Conservation (phyloP, 768 basidiomycete species). For the Brasilioporus rufonigricans region DNA sequence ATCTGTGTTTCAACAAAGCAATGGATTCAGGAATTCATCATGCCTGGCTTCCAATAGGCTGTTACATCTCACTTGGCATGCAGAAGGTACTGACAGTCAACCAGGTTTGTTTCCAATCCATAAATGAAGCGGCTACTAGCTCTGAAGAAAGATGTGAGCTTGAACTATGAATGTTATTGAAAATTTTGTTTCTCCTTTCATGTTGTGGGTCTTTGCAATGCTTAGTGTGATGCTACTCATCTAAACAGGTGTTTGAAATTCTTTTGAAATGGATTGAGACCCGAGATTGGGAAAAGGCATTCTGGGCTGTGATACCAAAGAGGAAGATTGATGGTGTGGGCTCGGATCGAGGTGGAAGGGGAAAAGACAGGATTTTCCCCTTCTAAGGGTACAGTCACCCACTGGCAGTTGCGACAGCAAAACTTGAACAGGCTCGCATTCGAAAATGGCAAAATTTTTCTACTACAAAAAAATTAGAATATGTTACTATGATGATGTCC, state of each 20-base stretch:
- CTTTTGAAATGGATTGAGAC: constrained; percentile 86
- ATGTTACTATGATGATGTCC: too few relatives aligned
- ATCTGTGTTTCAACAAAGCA: constrained; percentile 88
- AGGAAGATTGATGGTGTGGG: constrained; percentile 68
- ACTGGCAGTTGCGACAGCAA: too few relatives aligned
- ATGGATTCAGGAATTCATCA: constrained; percentile 68
- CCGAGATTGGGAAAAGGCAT: constrained; percentile 80
- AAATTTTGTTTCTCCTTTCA: not conserved
- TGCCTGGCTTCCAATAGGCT: constrained; percentile 93
- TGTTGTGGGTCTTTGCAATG: constrained; percentile 1
- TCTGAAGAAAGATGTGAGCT: too few relatives aligned
- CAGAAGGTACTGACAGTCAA: constrained; percentile 98
- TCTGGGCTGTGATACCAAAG: constrained; percentile 85
- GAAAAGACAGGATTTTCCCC: not conserved
- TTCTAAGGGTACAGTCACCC: too few relatives aligned
- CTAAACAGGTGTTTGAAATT: constrained; percentile 74
- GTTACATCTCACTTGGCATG: constrained; percentile 80
- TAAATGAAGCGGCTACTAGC: too few relatives aligned
- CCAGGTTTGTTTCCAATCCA: constrained; percentile 54
- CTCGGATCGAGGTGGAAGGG: constrained; percentile 16
- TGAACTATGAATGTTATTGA: too few relatives aligned
- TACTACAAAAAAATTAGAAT: too few relatives aligned
- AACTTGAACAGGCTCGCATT: too few relatives aligned
- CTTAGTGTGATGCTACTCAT: not conserved
- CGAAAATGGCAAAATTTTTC: too few relatives aligned